These are phyloP conservation scores for Blakeslea trispora DNA, from an alignment of 371 early-diverging fungal species.

Conservation along the genomic window DNA sequence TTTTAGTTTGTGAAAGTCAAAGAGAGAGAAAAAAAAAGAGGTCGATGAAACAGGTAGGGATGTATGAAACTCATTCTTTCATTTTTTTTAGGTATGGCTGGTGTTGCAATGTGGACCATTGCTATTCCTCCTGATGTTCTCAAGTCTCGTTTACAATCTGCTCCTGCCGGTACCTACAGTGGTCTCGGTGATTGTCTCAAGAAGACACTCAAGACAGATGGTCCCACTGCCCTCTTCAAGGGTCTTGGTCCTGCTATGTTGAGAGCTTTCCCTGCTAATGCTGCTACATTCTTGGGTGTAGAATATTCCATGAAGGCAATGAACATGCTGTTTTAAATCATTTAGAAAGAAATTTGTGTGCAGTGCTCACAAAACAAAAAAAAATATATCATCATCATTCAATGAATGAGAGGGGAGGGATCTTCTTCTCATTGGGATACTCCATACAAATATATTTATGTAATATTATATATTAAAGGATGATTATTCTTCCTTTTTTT, in stretches of 20 bases:
- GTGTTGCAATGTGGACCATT: conserved; percentile 85
- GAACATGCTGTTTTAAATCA: conserved; percentile 43
- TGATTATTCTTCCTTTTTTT: too few relatives aligned
- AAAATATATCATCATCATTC: too few relatives aligned
- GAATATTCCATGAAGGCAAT: conserved; percentile 51
- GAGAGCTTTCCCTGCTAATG: conserved; percentile 94
- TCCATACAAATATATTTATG: too few relatives aligned
- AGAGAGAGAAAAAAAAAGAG: too few relatives aligned
- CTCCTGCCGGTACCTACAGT: conserved; percentile 91
- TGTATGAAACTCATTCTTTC: background rate
- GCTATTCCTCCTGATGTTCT: conserved; percentile 95
- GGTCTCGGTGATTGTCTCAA: conserved; percentile 80
- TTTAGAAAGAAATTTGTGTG: conserved; percentile 2
- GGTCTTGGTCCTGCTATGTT: conserved; percentile 96
- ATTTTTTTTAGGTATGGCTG: conserved; percentile 66
- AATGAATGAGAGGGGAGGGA: too few relatives aligned
- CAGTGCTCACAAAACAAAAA: too few relatives aligned
- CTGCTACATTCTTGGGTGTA: conserved; percentile 66
- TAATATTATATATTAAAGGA: too few relatives aligned
- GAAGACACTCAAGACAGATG: conserved; percentile 85
- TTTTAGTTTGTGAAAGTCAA: too few relatives aligned
- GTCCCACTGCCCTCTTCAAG: conserved; percentile 92
- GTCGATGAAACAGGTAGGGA: too few relatives aligned
- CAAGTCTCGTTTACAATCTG: conserved; percentile 95
- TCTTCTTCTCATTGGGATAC: too few relatives aligned